A percentile compares a stretch with the other conserved stretches of the same genome.
These are phyloP conservation scores for Saprolegnia diclina DNA, from an alignment of 352 stramenopile species.

Conservation along the genomic window DNA sequence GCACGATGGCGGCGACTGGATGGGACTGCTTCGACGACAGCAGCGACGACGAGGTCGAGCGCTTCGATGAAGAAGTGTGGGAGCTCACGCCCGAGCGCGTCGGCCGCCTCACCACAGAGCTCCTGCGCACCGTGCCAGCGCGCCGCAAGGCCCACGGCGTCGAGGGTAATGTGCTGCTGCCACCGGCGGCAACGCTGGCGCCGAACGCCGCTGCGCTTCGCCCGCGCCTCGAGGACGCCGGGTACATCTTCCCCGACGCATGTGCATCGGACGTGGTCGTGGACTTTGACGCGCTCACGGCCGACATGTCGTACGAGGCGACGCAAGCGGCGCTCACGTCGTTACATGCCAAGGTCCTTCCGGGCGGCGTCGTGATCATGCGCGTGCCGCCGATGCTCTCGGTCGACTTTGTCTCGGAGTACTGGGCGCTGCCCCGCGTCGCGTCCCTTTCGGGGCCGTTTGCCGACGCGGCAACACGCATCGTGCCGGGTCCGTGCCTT, in stretches of 20 bases:
- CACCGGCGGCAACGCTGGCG: background rate
- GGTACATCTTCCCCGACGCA: background rate
- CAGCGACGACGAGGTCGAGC: conserved; percentile 2
- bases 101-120: conserved; percentile 9
- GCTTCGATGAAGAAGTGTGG: background rate
- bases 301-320: background rate
- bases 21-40: conserved; percentile 21
- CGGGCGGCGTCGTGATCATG: conserved; percentile 12
- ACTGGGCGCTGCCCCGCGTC: background rate
- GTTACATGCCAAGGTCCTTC: conserved; percentile 1
- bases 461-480: background rate
- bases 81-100: background rate
- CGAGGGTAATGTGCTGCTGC: background rate
- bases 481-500: background rate
- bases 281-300: background rate
- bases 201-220: background rate
- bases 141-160: conserved; percentile 15
- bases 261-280: background rate
- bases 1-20: conserved; percentile 1
- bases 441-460: background rate
- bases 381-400: background rate
- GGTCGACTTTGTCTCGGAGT: conserved; percentile 9
- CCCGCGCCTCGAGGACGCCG: conserved; percentile 10
- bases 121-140: background rate
- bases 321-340: background rate